Evolutionary conservation across 139 green algal genomes (phyloP).

Genomic region (Yamagishiella unicocca): DNA sequence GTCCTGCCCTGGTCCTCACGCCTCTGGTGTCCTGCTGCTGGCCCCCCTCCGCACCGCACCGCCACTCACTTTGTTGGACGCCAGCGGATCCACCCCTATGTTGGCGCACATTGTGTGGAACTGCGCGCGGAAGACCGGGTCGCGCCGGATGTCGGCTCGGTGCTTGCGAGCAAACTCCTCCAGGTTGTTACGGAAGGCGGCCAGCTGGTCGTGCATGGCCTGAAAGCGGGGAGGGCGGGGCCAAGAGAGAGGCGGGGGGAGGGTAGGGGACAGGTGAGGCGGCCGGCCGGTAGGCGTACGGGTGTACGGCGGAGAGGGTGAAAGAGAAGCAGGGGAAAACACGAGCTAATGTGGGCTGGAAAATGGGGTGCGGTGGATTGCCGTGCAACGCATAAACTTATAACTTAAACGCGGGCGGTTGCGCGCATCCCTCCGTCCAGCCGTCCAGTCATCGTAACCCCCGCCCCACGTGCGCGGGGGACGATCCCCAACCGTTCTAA

Average conservation of each 20-base stretch:
- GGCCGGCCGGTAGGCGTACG: neutral
- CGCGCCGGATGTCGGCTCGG: conserved; percentile 87
- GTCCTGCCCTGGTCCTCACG: too few relatives aligned
- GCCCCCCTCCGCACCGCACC: neutral
- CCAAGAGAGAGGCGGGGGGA: neutral
- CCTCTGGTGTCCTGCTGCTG: too few relatives aligned
- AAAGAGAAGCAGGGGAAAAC: neutral
- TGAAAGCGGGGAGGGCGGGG: neutral
- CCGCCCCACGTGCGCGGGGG: too few relatives aligned
- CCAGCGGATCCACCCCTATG: conserved; percentile 95
- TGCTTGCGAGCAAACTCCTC: conserved; percentile 95
- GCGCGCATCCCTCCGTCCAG: too few relatives aligned
- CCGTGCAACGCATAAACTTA: too few relatives aligned
- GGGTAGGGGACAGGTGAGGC: too few relatives aligned
- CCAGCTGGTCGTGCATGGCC: conserved; percentile 76
- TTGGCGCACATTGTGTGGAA: conserved; percentile 98
- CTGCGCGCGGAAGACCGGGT: conserved; percentile 91
- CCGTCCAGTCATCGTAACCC: too few relatives aligned
- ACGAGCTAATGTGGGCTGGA: too few relatives aligned
- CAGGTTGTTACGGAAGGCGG: conserved; percentile 77
- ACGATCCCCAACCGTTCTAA: too few relatives aligned
- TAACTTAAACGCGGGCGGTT: too few relatives aligned
- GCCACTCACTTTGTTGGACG: conserved; percentile 87
- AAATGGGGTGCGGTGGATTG: too few relatives aligned
- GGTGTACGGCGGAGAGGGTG: neutral